Base-by-base conservation (phyloP, 495 filamentous ascomycete species). In the Usnea hakonensis region DNA sequence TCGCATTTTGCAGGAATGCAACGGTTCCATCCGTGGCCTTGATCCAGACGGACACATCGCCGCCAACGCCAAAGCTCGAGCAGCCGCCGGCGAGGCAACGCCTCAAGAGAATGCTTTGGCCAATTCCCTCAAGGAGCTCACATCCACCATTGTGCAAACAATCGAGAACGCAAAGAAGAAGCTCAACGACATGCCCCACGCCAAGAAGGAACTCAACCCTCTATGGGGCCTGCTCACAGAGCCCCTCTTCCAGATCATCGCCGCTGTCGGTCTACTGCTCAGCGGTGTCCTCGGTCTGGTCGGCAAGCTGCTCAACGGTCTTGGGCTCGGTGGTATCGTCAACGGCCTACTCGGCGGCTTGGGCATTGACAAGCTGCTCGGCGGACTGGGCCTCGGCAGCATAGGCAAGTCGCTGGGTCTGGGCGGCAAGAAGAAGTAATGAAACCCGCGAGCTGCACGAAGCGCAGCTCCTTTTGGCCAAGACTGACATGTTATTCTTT, bases 161-260 rank as follows among this genome's bases (percentile, higher is more conserved):
- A 91, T 97, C 65, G 91, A 96, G 62, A 84, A 87, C 50, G 90
- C 88, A 41, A 90, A 89, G 81, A 87, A 84, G 73, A 88, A 87
- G 76, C 87, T 96, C 60, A 85, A 88, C 67, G 88, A 89, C 69
- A 92, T 96, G 87, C 92, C 92, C 19, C 86, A 92, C 62, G 92
- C 91, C 30, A 94, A 96, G 85, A 95, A 96, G 80, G 84, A 89
- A 74, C 81, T 97, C 56, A 96, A 90, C 70, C 90, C 91, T 2
- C 84, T 96, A 36, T 91, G 91, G 89, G 87, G 79, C 41, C 74
- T 96, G 54, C 77, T 96, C 41, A 86, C 85, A 41, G 79, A 96
- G 77, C 91, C 91, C 19, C 78, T 96, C 26, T 90, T 91, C 82
- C 91, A 96, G 80, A 96, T 96, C 72, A 80, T 97, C 61, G 90